A percentile compares a stretch with the other conserved stretches of the same genome.
phyloP scores from a whole-genome alignment of 495 filamentous ascomycete species.

The Astrocystis sublimbata region DNA sequence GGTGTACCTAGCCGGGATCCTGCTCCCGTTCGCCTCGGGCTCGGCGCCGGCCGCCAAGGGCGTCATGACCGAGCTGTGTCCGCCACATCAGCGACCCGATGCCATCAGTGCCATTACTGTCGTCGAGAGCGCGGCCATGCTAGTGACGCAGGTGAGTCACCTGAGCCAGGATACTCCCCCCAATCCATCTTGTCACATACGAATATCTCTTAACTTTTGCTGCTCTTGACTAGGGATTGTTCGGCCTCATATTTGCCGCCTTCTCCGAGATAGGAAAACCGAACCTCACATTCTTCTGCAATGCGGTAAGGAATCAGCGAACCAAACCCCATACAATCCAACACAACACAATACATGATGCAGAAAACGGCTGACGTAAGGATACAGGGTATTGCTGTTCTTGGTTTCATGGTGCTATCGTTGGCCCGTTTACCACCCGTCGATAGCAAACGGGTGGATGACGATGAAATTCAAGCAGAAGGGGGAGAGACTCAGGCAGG shows the following conservation, averaged over 20 bases:
- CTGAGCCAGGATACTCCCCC: too few species aligned
- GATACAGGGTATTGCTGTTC: conserved; percentile 45
- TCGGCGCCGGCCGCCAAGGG: conserved; percentile 59
- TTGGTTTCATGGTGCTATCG: conserved; percentile 49
- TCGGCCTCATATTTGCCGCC: conserved; percentile 55
- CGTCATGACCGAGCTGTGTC: conserved; percentile 57
- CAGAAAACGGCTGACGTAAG: not conserved
- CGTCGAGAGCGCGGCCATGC: conserved; percentile 54
- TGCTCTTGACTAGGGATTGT: too few species aligned
- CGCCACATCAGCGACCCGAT: conserved; percentile 47
- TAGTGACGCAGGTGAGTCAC: conserved; percentile 53
- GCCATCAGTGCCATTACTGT: conserved; percentile 58
- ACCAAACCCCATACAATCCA: too few species aligned
- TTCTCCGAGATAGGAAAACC: conserved; percentile 50
- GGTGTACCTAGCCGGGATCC: conserved; percentile 49
- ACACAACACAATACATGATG: too few species aligned
- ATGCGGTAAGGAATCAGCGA: conserved; percentile 51
- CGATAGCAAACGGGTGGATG: conserved; percentile 43
- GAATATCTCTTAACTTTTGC: too few species aligned
- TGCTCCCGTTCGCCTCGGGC: conserved; percentile 57
- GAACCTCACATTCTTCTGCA: conserved; percentile 55
- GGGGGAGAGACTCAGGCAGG: not conserved
- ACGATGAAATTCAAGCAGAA: conserved; percentile 22
- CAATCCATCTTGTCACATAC: too few species aligned
- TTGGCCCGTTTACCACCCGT: conserved; percentile 50